Evolutionary conservation across 73 alveolate species (phyloP).

Genomic region (Paramecium sonneborni): DNA sequence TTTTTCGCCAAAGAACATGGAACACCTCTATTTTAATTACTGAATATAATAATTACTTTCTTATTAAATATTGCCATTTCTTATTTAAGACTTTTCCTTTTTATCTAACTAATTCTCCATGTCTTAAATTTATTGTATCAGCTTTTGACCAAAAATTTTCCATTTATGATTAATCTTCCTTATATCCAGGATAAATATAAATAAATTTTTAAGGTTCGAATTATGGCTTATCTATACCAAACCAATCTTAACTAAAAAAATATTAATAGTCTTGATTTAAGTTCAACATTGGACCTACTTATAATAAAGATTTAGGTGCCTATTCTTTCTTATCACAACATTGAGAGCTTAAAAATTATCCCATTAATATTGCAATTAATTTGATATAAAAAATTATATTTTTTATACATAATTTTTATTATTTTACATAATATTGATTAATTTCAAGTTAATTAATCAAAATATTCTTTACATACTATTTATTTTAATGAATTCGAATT

Average conservation of each 20-base stretch:
- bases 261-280: constrained; percentile 35
- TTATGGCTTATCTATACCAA: constrained; percentile 46
- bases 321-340: constrained; percentile 3
- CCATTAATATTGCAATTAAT: neutral
- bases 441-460: too few species aligned
- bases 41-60: constrained; percentile 53
- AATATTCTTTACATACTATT: too few species aligned
- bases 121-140: constrained; percentile 50
- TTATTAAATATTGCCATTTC: constrained; percentile 66
- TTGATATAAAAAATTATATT: neutral
- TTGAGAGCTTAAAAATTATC: neutral
- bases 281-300: neutral
- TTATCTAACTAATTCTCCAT: constrained; percentile 61
- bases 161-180: constrained; percentile 53
- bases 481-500: too few species aligned
- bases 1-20: constrained; percentile 47
- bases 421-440: too few species aligned
- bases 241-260: constrained; percentile 63
- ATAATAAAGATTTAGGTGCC: neutral
- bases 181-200: constrained; percentile 55
- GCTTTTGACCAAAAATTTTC: constrained; percentile 62
- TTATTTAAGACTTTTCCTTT: constrained; percentile 53
- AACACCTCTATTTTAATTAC: constrained; percentile 59
- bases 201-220: constrained; percentile 64
- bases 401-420: too few species aligned